Conservation (phyloP, 805 yeast species). For the Candida nemodendra region DNA sequence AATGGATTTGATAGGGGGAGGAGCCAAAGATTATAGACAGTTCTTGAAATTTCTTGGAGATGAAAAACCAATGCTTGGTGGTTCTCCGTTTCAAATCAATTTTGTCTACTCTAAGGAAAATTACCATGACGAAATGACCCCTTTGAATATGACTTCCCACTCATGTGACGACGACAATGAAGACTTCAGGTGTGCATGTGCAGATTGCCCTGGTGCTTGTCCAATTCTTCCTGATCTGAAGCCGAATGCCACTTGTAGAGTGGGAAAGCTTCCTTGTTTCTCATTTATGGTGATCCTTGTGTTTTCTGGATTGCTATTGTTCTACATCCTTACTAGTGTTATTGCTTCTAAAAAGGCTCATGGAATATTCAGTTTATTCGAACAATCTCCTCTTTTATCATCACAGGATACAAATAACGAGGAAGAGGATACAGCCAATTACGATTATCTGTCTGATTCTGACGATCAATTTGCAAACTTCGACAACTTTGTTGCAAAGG, state of each 20-base stretch:
- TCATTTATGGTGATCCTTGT: constrained; percentile 58
- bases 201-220: constrained; percentile 83
- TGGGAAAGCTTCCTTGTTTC: constrained; percentile 72
- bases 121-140: constrained; percentile 24
- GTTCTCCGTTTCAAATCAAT: constrained; percentile 93
- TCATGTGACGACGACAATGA: constrained; percentile 59
- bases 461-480: constrained; percentile 21
- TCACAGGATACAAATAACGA: constrained; percentile 1
- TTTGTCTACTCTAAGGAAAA: constrained; percentile 45
- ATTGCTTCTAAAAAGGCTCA: constrained; percentile 9
- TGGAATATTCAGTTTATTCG: constrained; percentile 12
- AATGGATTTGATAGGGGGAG: constrained; percentile 98
- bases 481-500: constrained; percentile 23
- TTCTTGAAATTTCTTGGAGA: constrained; percentile 91
- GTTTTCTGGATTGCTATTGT: constrained; percentile 36
- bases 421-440: constrained; percentile 2
- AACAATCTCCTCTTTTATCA: constrained; percentile 15
- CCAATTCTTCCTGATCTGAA: constrained; percentile 58
- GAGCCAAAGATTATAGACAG: constrained; percentile 69
- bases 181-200: constrained; percentile 76
- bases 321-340: constrained; percentile 10
- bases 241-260: constrained; percentile 43
- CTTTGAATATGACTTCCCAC: constrained; percentile 29
- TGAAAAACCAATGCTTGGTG: constrained; percentile 90
- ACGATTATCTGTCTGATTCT: constrained; percentile 12